These are phyloP conservation scores for Coelastrella sp. DNA, from an alignment of 139 green algal species.

Conservation along the genomic window DNA sequence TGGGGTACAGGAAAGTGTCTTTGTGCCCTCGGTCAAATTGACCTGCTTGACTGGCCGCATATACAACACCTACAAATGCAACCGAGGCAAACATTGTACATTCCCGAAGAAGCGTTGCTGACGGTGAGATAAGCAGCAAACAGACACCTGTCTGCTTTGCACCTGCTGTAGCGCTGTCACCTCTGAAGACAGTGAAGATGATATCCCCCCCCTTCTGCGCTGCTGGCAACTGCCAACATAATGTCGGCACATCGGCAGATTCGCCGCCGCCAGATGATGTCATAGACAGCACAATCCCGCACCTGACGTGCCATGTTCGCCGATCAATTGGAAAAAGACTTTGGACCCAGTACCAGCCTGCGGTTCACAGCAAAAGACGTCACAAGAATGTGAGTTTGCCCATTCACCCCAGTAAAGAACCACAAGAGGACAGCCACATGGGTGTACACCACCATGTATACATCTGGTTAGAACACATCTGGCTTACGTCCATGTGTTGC, in stretches of 20 bases:
- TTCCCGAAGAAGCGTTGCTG: too few species aligned
- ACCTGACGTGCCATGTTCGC: slow-evolving; percentile 70
- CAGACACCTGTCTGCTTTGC: too few species aligned
- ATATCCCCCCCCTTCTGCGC: too few species aligned
- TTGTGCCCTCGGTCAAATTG: slow-evolving; percentile 65
- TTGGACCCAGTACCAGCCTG: slow-evolving; percentile 22
- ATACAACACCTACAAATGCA: slow-evolving; percentile 56
- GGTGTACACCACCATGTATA: background rate
- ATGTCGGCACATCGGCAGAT: background rate
- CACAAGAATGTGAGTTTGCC: background rate
- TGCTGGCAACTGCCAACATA: background rate
- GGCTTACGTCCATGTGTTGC: background rate
- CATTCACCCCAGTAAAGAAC: background rate
- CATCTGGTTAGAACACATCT: background rate
- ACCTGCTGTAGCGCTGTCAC: too few species aligned
- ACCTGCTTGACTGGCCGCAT: background rate
- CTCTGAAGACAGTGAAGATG: too few species aligned
- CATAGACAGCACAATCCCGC: background rate
- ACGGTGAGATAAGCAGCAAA: too few species aligned
- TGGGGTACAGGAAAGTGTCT: slow-evolving; percentile 74
- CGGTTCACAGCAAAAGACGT: background rate
- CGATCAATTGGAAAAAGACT: slow-evolving; percentile 84
- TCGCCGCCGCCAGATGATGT: background rate
- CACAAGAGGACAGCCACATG: background rate
- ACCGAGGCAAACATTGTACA: background rate